Percentiles rank a stretch among this genome's conserved stretches.
Evolutionary conservation across 371 early-diverging fungal genomes (phyloP).

Genomic region (Mortierella sp.): DNA sequence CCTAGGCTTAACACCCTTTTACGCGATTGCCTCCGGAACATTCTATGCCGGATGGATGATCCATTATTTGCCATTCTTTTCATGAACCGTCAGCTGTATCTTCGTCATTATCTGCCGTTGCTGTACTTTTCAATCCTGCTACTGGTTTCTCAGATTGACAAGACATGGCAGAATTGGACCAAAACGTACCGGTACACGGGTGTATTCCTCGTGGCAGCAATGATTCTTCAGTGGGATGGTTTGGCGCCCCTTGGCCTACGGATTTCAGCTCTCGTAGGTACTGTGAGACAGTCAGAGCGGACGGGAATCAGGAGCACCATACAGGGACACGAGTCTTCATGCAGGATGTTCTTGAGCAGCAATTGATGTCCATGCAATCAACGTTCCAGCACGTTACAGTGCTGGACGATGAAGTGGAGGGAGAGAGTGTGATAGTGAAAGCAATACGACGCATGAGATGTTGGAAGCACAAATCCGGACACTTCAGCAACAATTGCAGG

Average conservation of each 20-base stretch:
- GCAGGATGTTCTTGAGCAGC: too few species aligned
- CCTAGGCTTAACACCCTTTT: constrained; percentile 53
- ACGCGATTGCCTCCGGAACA: constrained; percentile 77
- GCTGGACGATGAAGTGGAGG: too few species aligned
- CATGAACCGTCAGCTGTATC: constrained; percentile 80
- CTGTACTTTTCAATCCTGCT: constrained; percentile 86
- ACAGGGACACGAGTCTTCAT: too few species aligned
- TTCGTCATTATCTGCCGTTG: constrained; percentile 97
- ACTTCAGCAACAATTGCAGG: constrained; percentile 5
- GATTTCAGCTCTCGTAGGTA: constrained; percentile 18
- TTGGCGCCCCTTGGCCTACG: constrained; percentile 88
- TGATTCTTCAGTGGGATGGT: constrained; percentile 60
- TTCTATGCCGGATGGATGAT: constrained; percentile 84
- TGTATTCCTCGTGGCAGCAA: constrained; percentile 55
- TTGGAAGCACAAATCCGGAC: constrained; percentile 19
- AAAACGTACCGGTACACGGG: constrained; percentile 10
- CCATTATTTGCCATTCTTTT: constrained; percentile 96
- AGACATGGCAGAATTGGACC: constrained; percentile 54
- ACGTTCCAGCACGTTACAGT: too few species aligned
- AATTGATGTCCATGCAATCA: too few species aligned
- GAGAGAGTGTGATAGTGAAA: too few species aligned
- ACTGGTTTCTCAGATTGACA: constrained; percentile 70
- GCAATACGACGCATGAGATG: background rate
- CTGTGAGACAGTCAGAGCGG: constrained; percentile 26
- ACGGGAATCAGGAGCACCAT: background rate